Evolutionary conservation across 805 yeast genomes (phyloP).

Genomic region (Cyberlindnera lachancei): DNA sequence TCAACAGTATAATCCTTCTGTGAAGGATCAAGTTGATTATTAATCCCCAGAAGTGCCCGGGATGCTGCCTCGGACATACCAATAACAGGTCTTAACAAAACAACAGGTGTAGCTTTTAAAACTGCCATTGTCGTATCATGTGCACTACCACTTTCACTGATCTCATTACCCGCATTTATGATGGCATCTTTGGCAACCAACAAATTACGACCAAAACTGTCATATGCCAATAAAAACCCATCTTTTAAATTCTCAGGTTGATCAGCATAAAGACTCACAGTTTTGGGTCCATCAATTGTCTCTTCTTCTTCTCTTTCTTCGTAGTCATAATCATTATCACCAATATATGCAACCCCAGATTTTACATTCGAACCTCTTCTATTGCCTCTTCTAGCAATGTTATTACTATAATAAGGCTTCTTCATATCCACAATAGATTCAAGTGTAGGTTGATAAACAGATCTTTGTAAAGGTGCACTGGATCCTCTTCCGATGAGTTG

Average conservation of each 20-base stretch:
- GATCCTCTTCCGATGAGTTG: conserved; percentile 19
- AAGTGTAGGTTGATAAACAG: conserved; percentile 21
- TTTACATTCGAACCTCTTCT: conserved; percentile 1
- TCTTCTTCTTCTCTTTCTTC: too few species aligned
- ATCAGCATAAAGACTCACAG: conserved; percentile 70
- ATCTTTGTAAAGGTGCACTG: conserved; percentile 14
- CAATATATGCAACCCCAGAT: conserved; percentile 16
- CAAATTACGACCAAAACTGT: conserved; percentile 62
- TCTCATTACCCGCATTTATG: conserved; percentile 48
- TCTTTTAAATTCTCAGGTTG: conserved; percentile 69
- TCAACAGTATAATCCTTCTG: conserved; percentile 53
- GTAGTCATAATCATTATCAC: conserved; percentile 11
- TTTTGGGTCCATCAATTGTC: too few species aligned
- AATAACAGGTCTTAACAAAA: conserved; percentile 74
- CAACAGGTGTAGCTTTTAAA: conserved; percentile 72
- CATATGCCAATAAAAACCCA: conserved; percentile 72
- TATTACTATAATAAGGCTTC: conserved; percentile 1
- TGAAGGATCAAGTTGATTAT: conserved; percentile 69
- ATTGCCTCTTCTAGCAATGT: neutral
- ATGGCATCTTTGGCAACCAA: conserved; percentile 59
- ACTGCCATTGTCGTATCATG: conserved; percentile 61
- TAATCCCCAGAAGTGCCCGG: conserved; percentile 73
- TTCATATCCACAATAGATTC: conserved; percentile 20
- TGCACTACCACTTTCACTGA: conserved; percentile 57
- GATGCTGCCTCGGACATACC: conserved; percentile 91